These are phyloP conservation scores for Pseudogymnoascus sp. DNA, from an alignment of 2,329 filamentous ascomycete species.

Conservation along the genomic window DNA sequence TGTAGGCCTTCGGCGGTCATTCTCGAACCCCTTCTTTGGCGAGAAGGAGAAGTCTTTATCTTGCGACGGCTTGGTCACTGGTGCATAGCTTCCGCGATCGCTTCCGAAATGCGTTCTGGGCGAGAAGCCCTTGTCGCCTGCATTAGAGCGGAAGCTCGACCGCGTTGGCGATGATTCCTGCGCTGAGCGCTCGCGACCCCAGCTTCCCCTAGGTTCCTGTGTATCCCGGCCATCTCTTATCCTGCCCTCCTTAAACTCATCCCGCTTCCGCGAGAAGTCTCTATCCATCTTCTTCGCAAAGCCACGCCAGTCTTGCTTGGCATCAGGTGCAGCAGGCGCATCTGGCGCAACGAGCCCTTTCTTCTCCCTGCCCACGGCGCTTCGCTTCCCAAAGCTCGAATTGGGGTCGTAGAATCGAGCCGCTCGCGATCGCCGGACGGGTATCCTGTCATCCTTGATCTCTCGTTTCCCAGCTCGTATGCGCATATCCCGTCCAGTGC, in stretches of 20 bases:
- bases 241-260: not conserved
- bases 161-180: not conserved
- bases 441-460: constrained; percentile 17
- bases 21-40: not conserved
- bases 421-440: constrained; percentile 38
- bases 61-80: not conserved
- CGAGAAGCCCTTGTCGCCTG: not conserved
- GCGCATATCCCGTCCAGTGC: not conserved
- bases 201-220: not conserved
- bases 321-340: constrained; percentile 14
- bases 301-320: constrained; percentile 8
- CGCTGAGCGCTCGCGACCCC: not conserved
- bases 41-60: constrained; percentile 9
- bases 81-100: not conserved
- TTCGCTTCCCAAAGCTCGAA: constrained; percentile 45
- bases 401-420: constrained; percentile 46
- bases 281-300: constrained; percentile 9
- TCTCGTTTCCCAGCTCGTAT: constrained; percentile 11
- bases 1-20: not conserved
- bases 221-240: constrained; percentile 9
- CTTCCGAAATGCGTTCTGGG: not conserved
- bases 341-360: constrained; percentile 23
- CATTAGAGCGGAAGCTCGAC: not conserved
- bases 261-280: not conserved
- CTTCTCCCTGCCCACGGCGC: constrained; percentile 45